These are phyloP conservation scores for Mercurialis annua DNA, from an alignment of 345 rosid genomes.

Conservation along the genomic window DNA sequence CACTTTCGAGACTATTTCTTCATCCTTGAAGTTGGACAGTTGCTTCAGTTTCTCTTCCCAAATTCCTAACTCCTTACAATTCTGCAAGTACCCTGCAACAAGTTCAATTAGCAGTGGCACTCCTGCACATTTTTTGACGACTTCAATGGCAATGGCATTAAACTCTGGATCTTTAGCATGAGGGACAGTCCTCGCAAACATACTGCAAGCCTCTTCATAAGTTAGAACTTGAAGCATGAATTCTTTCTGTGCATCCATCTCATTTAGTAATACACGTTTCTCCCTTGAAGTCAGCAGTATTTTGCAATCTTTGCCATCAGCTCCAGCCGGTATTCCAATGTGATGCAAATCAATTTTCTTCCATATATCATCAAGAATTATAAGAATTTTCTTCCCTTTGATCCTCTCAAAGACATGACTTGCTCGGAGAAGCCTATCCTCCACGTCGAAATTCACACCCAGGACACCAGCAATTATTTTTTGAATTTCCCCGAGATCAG, in stretches of 20 bases:
- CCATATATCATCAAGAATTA: conserved; percentile 30
- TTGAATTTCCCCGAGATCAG: not conserved
- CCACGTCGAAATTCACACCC: conserved; percentile 14
- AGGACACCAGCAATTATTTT: not conserved
- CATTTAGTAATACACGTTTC: not conserved
- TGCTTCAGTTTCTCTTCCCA: not conserved
- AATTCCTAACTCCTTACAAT: too few species aligned
- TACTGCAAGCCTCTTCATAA: not conserved
- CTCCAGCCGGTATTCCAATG: conserved; percentile 22
- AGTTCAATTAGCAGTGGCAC: conserved; percentile 18
- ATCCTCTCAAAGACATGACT: not conserved
- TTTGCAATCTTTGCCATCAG: conserved; percentile 26
- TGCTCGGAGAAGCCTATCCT: not conserved
- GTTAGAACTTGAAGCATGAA: conserved; percentile 7
- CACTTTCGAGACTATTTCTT: too few species aligned
- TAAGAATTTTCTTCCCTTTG: conserved; percentile 1
- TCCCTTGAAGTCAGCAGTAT: conserved; percentile 23
- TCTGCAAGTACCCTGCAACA: conserved; percentile 17
- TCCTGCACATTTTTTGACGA: conserved; percentile 16
- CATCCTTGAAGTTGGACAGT: not conserved
- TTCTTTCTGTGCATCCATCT: conserved; percentile 5
- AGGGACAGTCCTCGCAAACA: conserved; percentile 1
- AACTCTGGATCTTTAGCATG: not conserved
- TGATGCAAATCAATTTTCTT: conserved; percentile 18
- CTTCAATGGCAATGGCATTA: not conserved